A percentile compares a stretch with the other conserved stretches of the same genome.
These are phyloP conservation scores for Mycena metata DNA, from an alignment of 768 basidiomycete species.

Conservation along the genomic window DNA sequence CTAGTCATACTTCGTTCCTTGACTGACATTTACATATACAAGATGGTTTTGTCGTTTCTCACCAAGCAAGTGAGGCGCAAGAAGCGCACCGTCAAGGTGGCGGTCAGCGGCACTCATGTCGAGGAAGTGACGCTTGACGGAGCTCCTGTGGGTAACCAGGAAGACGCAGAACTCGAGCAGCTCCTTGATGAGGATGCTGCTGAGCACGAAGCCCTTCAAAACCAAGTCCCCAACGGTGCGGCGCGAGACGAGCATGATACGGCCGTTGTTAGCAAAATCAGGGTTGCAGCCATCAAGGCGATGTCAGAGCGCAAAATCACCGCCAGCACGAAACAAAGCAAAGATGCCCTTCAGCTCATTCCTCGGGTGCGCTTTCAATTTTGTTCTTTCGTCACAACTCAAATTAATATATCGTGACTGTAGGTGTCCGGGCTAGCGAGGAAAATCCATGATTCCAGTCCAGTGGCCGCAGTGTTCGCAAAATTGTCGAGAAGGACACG, in stretches of 20 bases:
- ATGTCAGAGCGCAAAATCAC: conserved; percentile 8
- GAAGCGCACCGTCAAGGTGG: conserved; percentile 20
- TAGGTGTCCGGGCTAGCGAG: conserved; percentile 21
- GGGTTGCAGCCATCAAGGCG: conserved; percentile 18
- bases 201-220: conserved; percentile 16
- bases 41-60: conserved; percentile 17
- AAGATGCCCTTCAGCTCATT: conserved; percentile 14
- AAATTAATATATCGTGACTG: neutral
- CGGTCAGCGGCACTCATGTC: conserved; percentile 3
- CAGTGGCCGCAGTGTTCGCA: conserved; percentile 9
- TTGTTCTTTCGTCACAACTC: neutral
- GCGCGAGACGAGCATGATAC: conserved; percentile 15
- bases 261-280: conserved; percentile 16
- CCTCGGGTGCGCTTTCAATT: conserved; percentile 14
- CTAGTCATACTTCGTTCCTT: no score
- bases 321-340: conserved; percentile 6
- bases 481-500: conserved; percentile 15
- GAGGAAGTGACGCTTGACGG: conserved; percentile 17
- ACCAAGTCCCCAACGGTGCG: conserved; percentile 8
- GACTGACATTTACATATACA: no score
- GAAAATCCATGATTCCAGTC: conserved; percentile 21
- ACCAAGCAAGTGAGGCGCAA: conserved; percentile 11
- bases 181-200: conserved; percentile 18
- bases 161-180: conserved; percentile 11
- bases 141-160: conserved; percentile 4